These are phyloP conservation scores for Citrus glauca DNA, from an alignment of 345 rosid species.

Conservation along the genomic window DNA sequence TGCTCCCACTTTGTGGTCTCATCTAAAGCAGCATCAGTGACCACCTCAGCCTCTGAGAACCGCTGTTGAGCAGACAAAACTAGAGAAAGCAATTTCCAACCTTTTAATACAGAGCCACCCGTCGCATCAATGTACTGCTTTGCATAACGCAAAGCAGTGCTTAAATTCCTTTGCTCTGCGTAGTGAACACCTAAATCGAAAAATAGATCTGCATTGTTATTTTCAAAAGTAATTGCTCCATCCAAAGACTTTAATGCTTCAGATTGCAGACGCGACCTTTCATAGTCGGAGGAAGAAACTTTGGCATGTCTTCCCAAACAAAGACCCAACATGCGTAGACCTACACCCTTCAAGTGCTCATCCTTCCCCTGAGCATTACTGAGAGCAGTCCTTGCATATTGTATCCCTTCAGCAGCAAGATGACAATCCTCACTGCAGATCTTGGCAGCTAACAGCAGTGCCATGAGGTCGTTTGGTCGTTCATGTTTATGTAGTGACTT, in stretches of 20 bases:
- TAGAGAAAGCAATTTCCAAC: slow-evolving; percentile 85
- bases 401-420: slow-evolving; percentile 84
- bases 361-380: slow-evolving; percentile 52
- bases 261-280: slow-evolving; percentile 75
- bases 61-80: slow-evolving; percentile 86
- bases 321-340: slow-evolving; percentile 69
- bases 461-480: slow-evolving; percentile 61
- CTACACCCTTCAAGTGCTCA: slow-evolving; percentile 76
- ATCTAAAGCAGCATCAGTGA: slow-evolving; percentile 85
- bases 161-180: slow-evolving; percentile 83
- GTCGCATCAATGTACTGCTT: slow-evolving; percentile 73
- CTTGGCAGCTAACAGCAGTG: slow-evolving; percentile 79
- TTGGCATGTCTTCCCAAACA: slow-evolving; percentile 83
- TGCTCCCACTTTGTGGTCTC: slow-evolving; percentile 95
- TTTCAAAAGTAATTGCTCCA: slow-evolving; percentile 61
- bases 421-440: slow-evolving; percentile 65
- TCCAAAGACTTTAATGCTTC: slow-evolving; percentile 79
- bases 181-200: slow-evolving; percentile 79
- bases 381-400: slow-evolving; percentile 65
- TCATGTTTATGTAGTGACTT: slow-evolving; percentile 85
- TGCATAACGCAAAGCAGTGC: slow-evolving; percentile 63
- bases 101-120: slow-evolving; percentile 77
- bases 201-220: slow-evolving; percentile 63
- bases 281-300: slow-evolving; percentile 70
- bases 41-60: slow-evolving; percentile 83